Conservation (phyloP, 2,329 filamentous ascomycete species). For the Colletotrichum incanum region DNA sequence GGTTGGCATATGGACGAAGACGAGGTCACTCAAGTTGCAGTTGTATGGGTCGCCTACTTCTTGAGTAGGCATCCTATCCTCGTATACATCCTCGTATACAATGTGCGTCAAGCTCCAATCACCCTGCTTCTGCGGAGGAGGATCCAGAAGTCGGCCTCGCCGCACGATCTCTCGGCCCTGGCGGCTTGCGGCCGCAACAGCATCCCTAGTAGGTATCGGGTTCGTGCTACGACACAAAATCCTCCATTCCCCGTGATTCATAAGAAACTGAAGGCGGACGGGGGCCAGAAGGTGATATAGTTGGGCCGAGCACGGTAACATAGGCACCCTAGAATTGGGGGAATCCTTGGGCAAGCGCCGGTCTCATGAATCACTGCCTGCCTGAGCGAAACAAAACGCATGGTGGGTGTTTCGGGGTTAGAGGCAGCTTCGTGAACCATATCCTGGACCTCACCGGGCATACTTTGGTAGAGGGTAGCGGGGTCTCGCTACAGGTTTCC, state of each 20-base stretch:
- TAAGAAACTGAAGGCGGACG: not conserved
- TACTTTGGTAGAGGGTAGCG: not conserved
- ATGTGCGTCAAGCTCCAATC: conserved; percentile 22
- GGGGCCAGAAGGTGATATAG: conserved; percentile 34
- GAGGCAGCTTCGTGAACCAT: not conserved
- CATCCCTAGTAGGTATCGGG: not conserved
- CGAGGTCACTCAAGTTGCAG: conserved; percentile 20
- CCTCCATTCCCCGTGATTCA: not conserved
- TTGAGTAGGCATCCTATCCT: not conserved
- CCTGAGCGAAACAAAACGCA: conserved; percentile 26
- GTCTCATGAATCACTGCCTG: conserved; percentile 4
- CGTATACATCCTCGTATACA: too few relatives aligned
- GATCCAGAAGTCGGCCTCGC: not conserved
- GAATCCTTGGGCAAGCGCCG: not conserved
- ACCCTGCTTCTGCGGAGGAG: conserved; percentile 7
- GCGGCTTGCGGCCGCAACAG: not conserved
- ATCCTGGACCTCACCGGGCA: conserved; percentile 4
- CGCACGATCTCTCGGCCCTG: not conserved
- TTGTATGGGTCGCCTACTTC: conserved; percentile 24
- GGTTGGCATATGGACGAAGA: conserved; percentile 6
- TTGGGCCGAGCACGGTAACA: not conserved
- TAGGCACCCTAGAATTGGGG: not conserved
- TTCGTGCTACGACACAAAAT: not conserved
- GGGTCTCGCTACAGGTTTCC: not conserved
- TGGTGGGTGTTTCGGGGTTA: not conserved